phyloP scores from a whole-genome alignment of 1,139 yeast genomes.

The Groenewaldozyma sp. region DNA sequence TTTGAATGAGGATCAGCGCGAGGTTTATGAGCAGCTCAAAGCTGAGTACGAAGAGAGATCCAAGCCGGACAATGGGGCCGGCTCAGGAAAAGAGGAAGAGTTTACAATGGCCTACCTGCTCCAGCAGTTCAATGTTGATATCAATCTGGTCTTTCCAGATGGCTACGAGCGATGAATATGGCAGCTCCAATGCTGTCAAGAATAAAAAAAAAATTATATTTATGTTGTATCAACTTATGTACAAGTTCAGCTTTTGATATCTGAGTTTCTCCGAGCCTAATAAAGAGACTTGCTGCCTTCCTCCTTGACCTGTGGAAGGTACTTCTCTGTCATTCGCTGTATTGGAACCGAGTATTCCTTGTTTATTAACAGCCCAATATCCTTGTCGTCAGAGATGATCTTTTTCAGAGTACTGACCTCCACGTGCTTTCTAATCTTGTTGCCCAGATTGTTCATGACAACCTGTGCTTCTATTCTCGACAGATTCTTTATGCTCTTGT shows the following conservation, averaged over 20 bases:
- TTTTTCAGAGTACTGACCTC: background rate
- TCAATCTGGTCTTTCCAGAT: conserved; percentile 31
- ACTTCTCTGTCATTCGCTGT: conserved; percentile 1
- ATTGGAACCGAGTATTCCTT: background rate
- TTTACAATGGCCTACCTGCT: conserved; percentile 39
- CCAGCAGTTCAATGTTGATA: conserved; percentile 34
- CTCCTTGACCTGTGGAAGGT: background rate
- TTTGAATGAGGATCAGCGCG: conserved; percentile 27
- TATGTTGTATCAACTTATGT: background rate
- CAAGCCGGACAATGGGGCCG: background rate
- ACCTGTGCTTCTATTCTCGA: background rate
- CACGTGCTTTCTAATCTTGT: background rate
- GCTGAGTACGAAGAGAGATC: conserved; percentile 20
- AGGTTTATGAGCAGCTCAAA: conserved; percentile 15
- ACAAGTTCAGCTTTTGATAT: too few relatives aligned
- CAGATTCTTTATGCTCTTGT: too few relatives aligned
- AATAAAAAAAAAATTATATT: background rate
- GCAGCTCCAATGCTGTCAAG: too few relatives aligned
- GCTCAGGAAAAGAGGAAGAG: conserved; percentile 23
- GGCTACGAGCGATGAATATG: too few relatives aligned
- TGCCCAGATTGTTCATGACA: background rate
- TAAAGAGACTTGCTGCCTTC: background rate
- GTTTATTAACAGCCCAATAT: background rate
- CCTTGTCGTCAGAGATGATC: background rate
- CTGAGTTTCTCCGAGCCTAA: background rate